Evolutionary conservation across 371 early-diverging fungal species (phyloP).

Genomic region (Sanchytrium tribonematis): DNA sequence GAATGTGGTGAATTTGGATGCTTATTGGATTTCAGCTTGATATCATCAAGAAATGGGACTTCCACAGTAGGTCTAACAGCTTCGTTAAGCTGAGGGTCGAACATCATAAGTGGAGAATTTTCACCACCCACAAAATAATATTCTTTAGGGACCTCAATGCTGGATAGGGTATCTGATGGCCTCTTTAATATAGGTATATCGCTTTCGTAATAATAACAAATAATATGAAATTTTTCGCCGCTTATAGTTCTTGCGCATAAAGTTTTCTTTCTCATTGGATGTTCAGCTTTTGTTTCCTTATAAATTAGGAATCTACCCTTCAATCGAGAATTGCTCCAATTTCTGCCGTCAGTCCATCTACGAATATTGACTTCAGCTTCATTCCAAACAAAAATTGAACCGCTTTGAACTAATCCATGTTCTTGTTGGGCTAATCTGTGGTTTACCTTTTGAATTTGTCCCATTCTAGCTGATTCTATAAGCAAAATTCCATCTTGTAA

Average conservation of each 20-base stretch:
- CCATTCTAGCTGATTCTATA: neutral
- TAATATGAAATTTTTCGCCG: neutral
- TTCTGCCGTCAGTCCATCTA: constrained; percentile 17
- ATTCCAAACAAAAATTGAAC: neutral
- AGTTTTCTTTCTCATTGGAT: neutral
- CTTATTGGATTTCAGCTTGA: neutral
- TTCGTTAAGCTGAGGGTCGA: neutral
- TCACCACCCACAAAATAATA: neutral
- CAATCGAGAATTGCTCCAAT: constrained; percentile 17
- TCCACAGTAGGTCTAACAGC: neutral
- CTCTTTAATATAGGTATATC: neutral
- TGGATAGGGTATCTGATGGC: neutral
- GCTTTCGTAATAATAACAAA: neutral
- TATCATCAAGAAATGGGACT: neutral
- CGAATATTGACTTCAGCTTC: constrained; percentile 8
- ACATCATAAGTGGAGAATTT: neutral
- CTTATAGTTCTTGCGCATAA: neutral
- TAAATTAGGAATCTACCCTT: constrained; percentile 14
- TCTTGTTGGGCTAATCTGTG: neutral
- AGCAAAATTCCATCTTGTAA: neutral
- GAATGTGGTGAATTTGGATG: too few species aligned
- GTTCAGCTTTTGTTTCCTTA: constrained; percentile 3
- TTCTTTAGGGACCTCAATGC: neutral
- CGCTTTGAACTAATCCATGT: neutral
- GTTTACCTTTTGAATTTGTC: neutral